Evolutionary conservation across 2,329 filamentous ascomycete species (phyloP).

Genomic region (Penicillium janthinellum): DNA sequence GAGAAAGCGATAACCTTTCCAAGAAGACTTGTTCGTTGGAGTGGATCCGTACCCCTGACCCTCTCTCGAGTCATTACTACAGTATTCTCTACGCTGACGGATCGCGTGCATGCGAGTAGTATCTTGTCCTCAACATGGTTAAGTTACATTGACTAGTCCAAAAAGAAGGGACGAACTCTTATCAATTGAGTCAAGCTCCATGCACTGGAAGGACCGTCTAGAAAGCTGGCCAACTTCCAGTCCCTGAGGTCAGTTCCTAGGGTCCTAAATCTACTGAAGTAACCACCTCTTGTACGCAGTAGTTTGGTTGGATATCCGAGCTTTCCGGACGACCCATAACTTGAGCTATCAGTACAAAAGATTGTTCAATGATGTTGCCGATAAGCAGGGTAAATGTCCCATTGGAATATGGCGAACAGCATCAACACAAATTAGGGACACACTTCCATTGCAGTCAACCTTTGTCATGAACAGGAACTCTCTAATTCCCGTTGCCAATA

Average conservation of each 20-base stretch:
- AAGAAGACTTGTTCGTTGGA: conserved; percentile 10
- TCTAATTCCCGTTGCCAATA: neutral
- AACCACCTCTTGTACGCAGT: too few relatives aligned
- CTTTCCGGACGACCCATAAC: too few relatives aligned
- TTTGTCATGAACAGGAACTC: neutral
- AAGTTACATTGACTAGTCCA: neutral
- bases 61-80: neutral
- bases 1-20: conserved; percentile 8
- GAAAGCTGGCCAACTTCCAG: neutral
- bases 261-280: too few relatives aligned
- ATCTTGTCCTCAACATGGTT: neutral
- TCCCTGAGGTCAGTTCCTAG: too few relatives aligned
- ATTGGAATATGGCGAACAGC: too few relatives aligned
- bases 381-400: too few relatives aligned
- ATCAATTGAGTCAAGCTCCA: neutral
- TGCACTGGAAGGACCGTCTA: neutral
- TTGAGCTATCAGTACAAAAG: too few relatives aligned
- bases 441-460: neutral
- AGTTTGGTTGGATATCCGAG: too few relatives aligned
- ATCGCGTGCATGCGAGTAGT: conserved; percentile 8
- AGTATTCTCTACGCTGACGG: neutral
- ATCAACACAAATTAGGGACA: too few relatives aligned
- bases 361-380: too few relatives aligned
- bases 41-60: neutral
- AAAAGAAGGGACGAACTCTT: neutral